Evolutionary conservation across 2,329 filamentous ascomycete genomes (phyloP).

Genomic region (Phyllosticta paracitricarpa): DNA sequence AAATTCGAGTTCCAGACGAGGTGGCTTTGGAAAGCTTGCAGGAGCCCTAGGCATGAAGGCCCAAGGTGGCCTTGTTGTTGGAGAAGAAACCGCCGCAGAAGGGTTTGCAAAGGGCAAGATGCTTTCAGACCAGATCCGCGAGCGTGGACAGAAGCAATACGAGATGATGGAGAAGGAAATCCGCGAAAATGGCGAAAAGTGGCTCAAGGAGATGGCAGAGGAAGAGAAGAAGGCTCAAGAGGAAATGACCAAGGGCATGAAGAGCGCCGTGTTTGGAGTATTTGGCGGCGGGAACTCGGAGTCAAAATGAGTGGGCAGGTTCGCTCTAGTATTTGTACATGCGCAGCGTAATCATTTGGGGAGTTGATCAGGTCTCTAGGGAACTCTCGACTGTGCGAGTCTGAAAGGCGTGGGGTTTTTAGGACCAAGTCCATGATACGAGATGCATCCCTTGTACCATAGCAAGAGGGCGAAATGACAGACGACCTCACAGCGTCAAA

Average conservation of each 20-base stretch:
- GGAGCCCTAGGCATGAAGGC: conserved; percentile 68
- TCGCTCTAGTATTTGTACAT: background rate
- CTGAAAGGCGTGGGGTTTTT: background rate
- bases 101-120: conserved; percentile 90
- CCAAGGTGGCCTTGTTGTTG: conserved; percentile 49
- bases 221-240: conserved; percentile 83
- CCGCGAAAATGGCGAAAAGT: conserved; percentile 84
- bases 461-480: background rate
- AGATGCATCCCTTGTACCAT: background rate
- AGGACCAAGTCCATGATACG: background rate
- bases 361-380: background rate
- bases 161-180: conserved; percentile 84
- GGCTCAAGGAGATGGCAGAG: conserved; percentile 86
- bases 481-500: background rate
- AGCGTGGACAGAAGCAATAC: conserved; percentile 85
- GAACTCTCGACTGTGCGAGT: background rate
- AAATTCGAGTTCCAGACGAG: conserved; percentile 49
- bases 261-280: conserved; percentile 58
- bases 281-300: conserved; percentile 27
- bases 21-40: conserved; percentile 59
- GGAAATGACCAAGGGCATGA: conserved; percentile 88
- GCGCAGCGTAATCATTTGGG: background rate
- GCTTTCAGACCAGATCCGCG: conserved; percentile 87
- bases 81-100: conserved; percentile 50
- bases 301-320: background rate